These are phyloP conservation scores for Zygnema circumcarinatum DNA, from an alignment of 139 green algal genomes.

Conservation along the genomic window DNA sequence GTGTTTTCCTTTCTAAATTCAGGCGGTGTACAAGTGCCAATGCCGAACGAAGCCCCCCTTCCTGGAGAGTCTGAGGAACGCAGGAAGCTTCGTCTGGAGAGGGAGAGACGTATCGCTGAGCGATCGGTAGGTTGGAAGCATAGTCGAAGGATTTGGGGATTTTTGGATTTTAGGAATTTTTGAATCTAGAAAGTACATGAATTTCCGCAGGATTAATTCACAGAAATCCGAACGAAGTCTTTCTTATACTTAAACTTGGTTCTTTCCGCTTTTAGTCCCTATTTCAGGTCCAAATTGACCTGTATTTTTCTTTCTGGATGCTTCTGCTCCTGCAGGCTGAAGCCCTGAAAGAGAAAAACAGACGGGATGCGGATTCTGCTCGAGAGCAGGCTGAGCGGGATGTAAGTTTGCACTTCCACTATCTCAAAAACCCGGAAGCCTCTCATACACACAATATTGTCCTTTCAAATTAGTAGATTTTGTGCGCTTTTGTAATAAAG, in stretches of 20 bases:
- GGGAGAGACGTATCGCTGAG: conserved; percentile 19
- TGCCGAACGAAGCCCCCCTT: conserved; percentile 4
- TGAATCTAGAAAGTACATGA: no score
- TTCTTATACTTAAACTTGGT: no score
- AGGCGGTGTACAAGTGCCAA: conserved; percentile 12
- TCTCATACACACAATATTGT: no score
- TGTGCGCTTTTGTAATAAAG: no score
- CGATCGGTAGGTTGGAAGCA: conserved; percentile 19
- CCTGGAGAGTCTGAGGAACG: conserved; percentile 42
- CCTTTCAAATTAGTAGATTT: no score
- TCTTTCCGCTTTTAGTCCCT: no score
- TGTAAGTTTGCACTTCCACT: neutral
- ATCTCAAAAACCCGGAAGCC: no score
- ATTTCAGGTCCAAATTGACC: no score
- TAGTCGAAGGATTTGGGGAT: neutral
- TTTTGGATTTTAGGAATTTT: neutral
- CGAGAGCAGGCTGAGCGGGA: conserved; percentile 30
- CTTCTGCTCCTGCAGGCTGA: conserved; percentile 39
- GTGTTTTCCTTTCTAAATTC: no score
- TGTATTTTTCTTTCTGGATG: no score
- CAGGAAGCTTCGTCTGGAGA: conserved; percentile 28
- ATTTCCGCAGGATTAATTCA: no score
- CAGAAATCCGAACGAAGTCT: no score
- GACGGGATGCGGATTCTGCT: conserved; percentile 25
- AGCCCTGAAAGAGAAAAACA: conserved; percentile 49